Evolutionary conservation across 148 eudicot genomes (phyloP).

Genomic region (Pharnaceum exiguum): DNA sequence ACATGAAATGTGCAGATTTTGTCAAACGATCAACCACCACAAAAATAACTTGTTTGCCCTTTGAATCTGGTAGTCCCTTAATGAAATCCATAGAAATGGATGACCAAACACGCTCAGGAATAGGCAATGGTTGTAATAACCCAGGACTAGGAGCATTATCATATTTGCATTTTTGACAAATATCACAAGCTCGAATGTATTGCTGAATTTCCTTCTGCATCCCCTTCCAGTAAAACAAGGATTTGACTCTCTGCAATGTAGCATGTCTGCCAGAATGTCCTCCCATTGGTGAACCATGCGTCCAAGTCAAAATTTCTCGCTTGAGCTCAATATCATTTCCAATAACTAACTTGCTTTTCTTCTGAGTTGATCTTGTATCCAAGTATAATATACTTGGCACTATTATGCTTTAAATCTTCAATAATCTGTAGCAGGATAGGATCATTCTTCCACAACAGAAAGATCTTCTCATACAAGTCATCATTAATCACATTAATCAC

Average conservation of each 20-base stretch:
- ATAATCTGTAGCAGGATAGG: too few species aligned
- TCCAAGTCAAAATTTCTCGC: background rate
- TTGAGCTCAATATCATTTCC: background rate
- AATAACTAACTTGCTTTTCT: background rate
- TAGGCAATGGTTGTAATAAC: background rate
- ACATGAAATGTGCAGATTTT: background rate
- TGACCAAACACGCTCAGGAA: background rate
- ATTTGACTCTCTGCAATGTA: too few species aligned
- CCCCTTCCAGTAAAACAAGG: too few species aligned
- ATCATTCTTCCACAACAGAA: background rate
- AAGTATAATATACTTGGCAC: background rate
- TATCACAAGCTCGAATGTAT: too few species aligned
- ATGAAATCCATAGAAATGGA: background rate
- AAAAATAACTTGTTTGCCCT: too few species aligned
- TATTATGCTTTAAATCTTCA: too few species aligned
- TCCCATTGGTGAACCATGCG: background rate
- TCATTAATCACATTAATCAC: background rate
- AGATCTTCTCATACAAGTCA: background rate
- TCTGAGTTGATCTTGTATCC: background rate
- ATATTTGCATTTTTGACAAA: too few species aligned
- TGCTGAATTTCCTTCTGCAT: background rate
- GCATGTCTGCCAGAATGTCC: background rate
- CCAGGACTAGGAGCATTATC: background rate
- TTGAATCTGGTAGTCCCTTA: background rate
- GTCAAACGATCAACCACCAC: too few species aligned